Base-by-base conservation (phyloP, 2,329 filamentous ascomycete genomes). In the Proliferodiscus dingleyae region DNA sequence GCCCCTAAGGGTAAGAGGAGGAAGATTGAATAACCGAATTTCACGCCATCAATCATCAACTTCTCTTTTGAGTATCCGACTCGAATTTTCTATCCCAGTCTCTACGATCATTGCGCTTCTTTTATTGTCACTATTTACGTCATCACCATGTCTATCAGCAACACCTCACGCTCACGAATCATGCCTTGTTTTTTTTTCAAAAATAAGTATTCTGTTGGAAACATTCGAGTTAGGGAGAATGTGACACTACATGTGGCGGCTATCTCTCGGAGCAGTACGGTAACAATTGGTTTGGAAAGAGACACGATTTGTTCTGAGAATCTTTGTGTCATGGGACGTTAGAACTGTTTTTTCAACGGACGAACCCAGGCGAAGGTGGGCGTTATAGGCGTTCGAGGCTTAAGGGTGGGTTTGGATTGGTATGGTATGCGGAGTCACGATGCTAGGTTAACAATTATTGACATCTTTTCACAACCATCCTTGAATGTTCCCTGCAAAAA, bases 1-100 rank as follows among this genome's bases (percentile, higher is more conserved):
- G 89, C 90, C 29, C 91, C 89, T 6, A 90, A 90, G 66, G 90
- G 90, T 54, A 97, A 96, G 77, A 81, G 89, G 70, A 84, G 90
- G 71, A 94, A 88, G 73, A 68, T 81, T 48, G 74, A 78, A 57
- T 73, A 69, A 41, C 47, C 15, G 33, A 23, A 24, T 24, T 32
- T 23, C 18, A 43, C 23, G 43, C 15, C 32, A 32, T 7, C 36
- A 16, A 40, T 28, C 15, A 44, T 32, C 28, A 32, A 39, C 40
- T 26, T 41, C 29, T 5, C 23, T 38, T n/a, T 18, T 15, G 29
- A 30, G 16, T 7, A 45, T 34, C 24, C 37, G 47, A 40, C 41
- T 45, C 45, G 28, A 38, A 43, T 43, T 26, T 37, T 38, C 32
- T 37, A 34, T 28, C 26, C 41, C 21, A 38, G 37, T 16, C 11